phyloP scores from a whole-genome alignment of 805 yeast species.

The Scheffersomyces spartinae region DNA sequence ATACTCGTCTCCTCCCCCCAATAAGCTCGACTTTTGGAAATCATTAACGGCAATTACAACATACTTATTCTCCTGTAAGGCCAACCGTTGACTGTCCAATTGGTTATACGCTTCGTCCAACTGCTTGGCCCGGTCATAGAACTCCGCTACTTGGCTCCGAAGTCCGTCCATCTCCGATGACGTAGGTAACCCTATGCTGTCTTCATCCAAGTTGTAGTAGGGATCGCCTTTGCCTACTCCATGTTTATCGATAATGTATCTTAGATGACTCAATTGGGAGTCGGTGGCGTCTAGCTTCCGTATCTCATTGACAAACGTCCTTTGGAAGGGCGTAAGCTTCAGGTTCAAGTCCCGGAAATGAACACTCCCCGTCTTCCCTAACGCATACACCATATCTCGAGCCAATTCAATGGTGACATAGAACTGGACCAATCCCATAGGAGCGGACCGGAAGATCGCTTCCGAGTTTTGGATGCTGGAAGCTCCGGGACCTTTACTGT shows the following conservation, averaged over 20 bases:
- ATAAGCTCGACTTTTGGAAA: slow-evolving; percentile 17
- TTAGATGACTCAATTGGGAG: no score
- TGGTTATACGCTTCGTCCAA: slow-evolving; percentile 21
- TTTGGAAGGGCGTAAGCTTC: slow-evolving; percentile 31
- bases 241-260: no score
- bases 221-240: no score
- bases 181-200: slow-evolving; percentile 21
- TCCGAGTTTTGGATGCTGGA: no score
- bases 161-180: slow-evolving; percentile 24
- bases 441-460: slow-evolving; percentile 35
- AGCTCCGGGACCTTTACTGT: no score
- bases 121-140: slow-evolving; percentile 22
- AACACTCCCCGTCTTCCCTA: slow-evolving; percentile 29
- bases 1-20: slow-evolving; percentile 4
- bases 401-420: slow-evolving; percentile 36
- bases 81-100: slow-evolving; percentile 13
- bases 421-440: slow-evolving; percentile 37
- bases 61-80: slow-evolving; percentile 22
- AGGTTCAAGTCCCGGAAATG: slow-evolving; percentile 40
- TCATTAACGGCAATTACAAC: slow-evolving; percentile 20
- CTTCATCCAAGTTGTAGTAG: no score
- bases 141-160: slow-evolving; percentile 11
- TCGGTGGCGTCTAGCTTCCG: slow-evolving; percentile 24
- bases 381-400: slow-evolving; percentile 25
- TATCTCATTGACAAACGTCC: slow-evolving; percentile 32